Conservation (phyloP, 352 stramenopile species). For the Globisporangium irregulare region DNA sequence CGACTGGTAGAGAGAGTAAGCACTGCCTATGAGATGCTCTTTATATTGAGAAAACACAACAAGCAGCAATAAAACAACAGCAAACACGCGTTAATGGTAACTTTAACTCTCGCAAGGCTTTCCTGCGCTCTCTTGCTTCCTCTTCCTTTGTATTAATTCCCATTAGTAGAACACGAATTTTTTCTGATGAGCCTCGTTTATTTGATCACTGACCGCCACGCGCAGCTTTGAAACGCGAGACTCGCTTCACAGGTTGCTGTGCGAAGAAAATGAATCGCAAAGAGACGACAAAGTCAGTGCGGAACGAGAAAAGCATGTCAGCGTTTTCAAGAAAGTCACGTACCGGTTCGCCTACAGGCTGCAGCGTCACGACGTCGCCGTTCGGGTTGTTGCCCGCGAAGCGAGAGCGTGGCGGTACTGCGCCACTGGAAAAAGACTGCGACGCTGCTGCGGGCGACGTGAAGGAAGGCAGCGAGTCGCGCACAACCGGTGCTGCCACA, state of each 20-base stretch:
- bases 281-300: constrained; percentile 5
- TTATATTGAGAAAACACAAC: neutral
- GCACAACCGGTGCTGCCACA: constrained; percentile 1
- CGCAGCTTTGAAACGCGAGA: constrained; percentile 80
- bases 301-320: neutral
- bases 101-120: neutral
- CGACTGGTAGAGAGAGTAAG: constrained; percentile 55
- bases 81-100: neutral
- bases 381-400: constrained; percentile 72
- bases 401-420: constrained; percentile 34
- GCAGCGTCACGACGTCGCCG: constrained; percentile 61
- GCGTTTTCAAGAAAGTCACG: constrained; percentile 8
- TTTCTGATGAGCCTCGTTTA: neutral
- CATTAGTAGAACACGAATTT: neutral
- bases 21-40: neutral
- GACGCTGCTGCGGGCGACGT: neutral
- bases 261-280: neutral
- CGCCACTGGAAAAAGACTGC: constrained; percentile 10
- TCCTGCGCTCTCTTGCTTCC: neutral
- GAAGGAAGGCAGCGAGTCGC: constrained; percentile 6
- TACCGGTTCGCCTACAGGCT: constrained; percentile 78
- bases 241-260: constrained; percentile 80
- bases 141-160: neutral
- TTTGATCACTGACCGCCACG: constrained; percentile 17
- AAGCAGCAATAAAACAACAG: neutral